phyloP scores from a whole-genome alignment of 805 yeast species.

The Candida rishiriensis region DNA sequence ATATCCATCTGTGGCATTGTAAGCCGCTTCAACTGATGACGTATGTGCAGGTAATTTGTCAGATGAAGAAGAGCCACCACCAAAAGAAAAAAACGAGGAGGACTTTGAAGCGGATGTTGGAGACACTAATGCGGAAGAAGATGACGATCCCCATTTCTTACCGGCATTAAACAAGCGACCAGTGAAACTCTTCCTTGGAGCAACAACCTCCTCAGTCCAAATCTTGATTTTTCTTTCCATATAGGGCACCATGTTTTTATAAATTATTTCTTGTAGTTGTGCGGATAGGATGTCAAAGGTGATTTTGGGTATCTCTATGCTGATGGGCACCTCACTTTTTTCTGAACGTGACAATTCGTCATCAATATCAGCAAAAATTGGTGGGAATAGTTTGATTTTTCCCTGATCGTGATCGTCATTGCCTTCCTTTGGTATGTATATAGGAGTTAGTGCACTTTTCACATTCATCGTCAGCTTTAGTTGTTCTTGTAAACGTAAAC shows the following conservation, averaged over 20 bases:
- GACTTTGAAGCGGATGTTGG: background rate
- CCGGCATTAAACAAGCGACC: slow-evolving; percentile 65
- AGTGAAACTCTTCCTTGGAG: slow-evolving; percentile 72
- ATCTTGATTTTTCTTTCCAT: slow-evolving; percentile 76
- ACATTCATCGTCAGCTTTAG: slow-evolving; percentile 20
- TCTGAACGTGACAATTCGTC: slow-evolving; percentile 36
- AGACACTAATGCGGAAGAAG: slow-evolving; percentile 14
- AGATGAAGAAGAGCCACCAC: slow-evolving; percentile 6
- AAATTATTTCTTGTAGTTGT: slow-evolving; percentile 44
- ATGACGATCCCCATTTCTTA: slow-evolving; percentile 45
- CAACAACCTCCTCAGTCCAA: slow-evolving; percentile 82
- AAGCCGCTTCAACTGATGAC: slow-evolving; percentile 24
- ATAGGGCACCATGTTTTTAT: slow-evolving; percentile 61
- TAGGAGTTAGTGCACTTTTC: slow-evolving; percentile 18
- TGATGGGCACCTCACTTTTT: background rate
- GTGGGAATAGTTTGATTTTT: slow-evolving; percentile 19
- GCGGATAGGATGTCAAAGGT: slow-evolving; percentile 28
- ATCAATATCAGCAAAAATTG: slow-evolving; percentile 37
- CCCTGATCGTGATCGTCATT: slow-evolving; percentile 1
- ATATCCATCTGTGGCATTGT: slow-evolving; percentile 47
- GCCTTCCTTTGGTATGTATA: slow-evolving; percentile 5
- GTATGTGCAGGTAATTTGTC: slow-evolving; percentile 7
- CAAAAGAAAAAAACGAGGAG: slow-evolving; percentile 31
- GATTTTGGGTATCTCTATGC: slow-evolving; percentile 12
- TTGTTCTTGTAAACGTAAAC: slow-evolving; percentile 28